Conservation (phyloP, 2,329 filamentous ascomycete genomes). For the Botrytis medusae region DNA sequence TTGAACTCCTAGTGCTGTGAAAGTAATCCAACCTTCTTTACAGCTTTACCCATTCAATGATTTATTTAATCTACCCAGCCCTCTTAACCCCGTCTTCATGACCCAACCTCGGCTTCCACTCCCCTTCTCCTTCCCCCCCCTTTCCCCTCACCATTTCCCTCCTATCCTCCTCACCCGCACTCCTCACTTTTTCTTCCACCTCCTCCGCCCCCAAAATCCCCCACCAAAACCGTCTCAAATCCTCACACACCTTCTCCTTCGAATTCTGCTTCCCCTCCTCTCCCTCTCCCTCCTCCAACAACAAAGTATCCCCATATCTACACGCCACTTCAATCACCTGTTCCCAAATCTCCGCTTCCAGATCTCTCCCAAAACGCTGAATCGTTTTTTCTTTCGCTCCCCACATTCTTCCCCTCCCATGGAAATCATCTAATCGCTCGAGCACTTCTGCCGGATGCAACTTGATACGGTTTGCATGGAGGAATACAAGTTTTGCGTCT, state of each 20-base stretch:
- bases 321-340: constrained; percentile 22
- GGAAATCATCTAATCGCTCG: not conserved
- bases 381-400: not conserved
- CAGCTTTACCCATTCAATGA: not conserved
- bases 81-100: constrained; percentile 1
- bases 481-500: constrained; percentile 7
- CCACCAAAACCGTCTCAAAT: constrained; percentile 22
- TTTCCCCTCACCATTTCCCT: not conserved
- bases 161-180: not conserved
- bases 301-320: constrained; percentile 7
- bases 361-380: constrained; percentile 15
- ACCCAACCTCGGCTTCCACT: not conserved
- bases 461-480: constrained; percentile 19
- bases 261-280: not conserved
- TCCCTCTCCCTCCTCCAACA: not conserved
- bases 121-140: not conserved
- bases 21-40: not conserved
- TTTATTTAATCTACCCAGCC: not conserved
- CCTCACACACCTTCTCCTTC: constrained; percentile 3
- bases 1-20: not conserved
- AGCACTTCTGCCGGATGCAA: constrained; percentile 10
- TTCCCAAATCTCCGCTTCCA: constrained; percentile 19
- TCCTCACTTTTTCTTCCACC: not conserved
- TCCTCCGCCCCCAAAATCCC: constrained; percentile 8
- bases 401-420: constrained; percentile 9